Percentiles rank a stretch among this genome's conserved stretches.
Evolutionary conservation across 345 rosid species (phyloP).

Genomic region (Syzygium aromaticum): DNA sequence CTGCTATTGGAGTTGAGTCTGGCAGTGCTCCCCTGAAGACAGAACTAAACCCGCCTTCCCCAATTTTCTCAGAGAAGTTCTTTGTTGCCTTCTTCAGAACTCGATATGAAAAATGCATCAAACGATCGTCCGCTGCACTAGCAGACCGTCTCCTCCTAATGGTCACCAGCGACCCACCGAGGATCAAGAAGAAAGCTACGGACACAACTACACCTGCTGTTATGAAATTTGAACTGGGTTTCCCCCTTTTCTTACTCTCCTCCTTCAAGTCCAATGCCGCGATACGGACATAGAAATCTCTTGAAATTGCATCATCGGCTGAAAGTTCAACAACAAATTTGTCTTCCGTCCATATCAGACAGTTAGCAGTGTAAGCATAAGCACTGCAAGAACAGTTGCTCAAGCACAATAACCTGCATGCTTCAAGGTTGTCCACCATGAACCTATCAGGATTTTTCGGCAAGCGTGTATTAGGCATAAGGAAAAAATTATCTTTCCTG

Average conservation of each 20-base stretch:
- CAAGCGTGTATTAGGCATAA: not conserved
- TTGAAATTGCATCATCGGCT: not conserved
- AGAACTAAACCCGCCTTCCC: constrained; percentile 23
- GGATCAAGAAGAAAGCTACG: not conserved
- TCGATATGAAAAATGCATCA: constrained; percentile 1
- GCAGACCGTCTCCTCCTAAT: not conserved
- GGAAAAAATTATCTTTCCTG: constrained; percentile 8
- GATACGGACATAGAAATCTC: not conserved
- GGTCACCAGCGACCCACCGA: not conserved
- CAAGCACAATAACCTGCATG: constrained; percentile 17
- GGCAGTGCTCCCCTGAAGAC: constrained; percentile 11
- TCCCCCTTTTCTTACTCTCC: not conserved
- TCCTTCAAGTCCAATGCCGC: not conserved
- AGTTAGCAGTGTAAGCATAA: constrained; percentile 7
- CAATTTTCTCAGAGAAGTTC: constrained; percentile 11
- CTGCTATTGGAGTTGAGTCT: constrained; percentile 9
- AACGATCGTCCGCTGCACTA: not conserved
- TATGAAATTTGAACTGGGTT: not conserved
- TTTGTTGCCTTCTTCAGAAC: constrained; percentile 4
- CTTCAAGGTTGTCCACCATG: not conserved
- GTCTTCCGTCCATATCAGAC: constrained; percentile 10
- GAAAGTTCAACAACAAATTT: not conserved
- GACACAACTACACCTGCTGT: not conserved
- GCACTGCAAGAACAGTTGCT: constrained; percentile 27
- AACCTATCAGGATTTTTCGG: not conserved